These are phyloP conservation scores for Verticillium klebahnii DNA, from an alignment of 2,329 filamentous ascomycete species.

Conservation along the genomic window DNA sequence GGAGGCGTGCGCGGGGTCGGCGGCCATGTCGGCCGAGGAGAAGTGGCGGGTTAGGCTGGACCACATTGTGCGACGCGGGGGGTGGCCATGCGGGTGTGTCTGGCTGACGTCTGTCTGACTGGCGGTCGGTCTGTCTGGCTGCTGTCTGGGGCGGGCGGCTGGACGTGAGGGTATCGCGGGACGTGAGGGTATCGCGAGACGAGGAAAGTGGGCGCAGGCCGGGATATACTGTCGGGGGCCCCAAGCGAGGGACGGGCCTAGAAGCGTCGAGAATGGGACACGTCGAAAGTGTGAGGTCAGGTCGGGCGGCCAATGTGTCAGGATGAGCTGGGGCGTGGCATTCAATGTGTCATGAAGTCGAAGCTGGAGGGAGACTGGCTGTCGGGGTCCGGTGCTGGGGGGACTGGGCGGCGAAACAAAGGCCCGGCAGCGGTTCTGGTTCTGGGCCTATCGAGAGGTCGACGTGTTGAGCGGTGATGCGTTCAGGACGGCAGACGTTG, in stretches of 20 bases:
- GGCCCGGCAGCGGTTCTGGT: too few species aligned
- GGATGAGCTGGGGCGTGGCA: not conserved
- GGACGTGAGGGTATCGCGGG: not conserved
- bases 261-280: not conserved
- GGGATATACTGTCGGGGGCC: not conserved
- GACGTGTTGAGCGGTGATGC: too few species aligned
- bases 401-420: not conserved
- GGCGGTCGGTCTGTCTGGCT: too few species aligned
- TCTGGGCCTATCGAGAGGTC: too few species aligned
- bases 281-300: not conserved
- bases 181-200: not conserved
- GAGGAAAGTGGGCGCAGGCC: constrained; percentile 5
- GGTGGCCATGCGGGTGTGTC: not conserved
- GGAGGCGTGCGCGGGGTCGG: constrained; percentile 45
- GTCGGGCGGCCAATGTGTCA: not conserved
- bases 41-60: constrained; percentile 66
- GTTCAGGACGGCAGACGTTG: too few species aligned
- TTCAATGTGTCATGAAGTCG: not conserved
- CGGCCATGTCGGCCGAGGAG: constrained; percentile 39
- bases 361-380: not conserved
- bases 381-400: not conserved
- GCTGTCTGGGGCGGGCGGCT: too few species aligned
- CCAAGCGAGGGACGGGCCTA: not conserved
- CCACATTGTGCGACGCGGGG: constrained; percentile 29
- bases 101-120: not conserved